Evolutionary conservation across 192 early-diverging fungal genomes (phyloP).

Genomic region (Linderina pennispora): DNA sequence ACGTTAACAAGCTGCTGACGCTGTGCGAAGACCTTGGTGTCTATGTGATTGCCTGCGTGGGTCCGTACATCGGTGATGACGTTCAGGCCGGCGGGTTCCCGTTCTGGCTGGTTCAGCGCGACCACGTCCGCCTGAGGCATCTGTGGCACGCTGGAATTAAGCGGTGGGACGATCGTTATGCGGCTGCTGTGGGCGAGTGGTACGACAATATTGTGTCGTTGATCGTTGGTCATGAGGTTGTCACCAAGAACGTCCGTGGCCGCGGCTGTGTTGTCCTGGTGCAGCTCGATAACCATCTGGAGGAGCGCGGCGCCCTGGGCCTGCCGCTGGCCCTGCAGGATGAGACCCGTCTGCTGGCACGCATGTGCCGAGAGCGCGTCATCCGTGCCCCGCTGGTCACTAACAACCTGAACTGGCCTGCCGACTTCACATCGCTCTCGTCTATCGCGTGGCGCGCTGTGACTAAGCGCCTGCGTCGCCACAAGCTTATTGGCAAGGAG

Average conservation of each 20-base stretch:
- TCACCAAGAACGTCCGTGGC: conserved; percentile 42
- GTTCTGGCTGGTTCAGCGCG: conserved; percentile 70
- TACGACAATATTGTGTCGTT: conserved; percentile 68
- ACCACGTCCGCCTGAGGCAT: conserved; percentile 67
- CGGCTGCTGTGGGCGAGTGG: conserved; percentile 69
- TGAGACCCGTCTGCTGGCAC: conserved; percentile 72
- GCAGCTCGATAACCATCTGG: conserved; percentile 81
- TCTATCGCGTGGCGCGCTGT: conserved; percentile 11
- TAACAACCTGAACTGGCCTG: conserved; percentile 56
- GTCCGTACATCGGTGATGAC: conserved; percentile 78
- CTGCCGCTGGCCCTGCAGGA: conserved; percentile 74
- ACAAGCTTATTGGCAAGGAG: conserved; percentile 20
- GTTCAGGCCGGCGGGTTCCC: conserved; percentile 72
- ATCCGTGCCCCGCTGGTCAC: conserved; percentile 81
- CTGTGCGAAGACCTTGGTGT: conserved; percentile 71
- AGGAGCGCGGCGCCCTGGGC: conserved; percentile 48
- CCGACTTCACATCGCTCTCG: conserved; percentile 20
- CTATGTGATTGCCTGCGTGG: conserved; percentile 76
- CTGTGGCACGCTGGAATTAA: conserved; percentile 60
- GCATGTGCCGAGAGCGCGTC: conserved; percentile 66
- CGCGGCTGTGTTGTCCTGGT: conserved; percentile 69
- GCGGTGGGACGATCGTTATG: conserved; percentile 61
- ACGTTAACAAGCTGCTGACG: conserved; percentile 62
- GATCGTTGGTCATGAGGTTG: conserved; percentile 72
- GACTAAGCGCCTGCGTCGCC: conserved; percentile 22